phyloP scores from a whole-genome alignment of 139 green algal species.

The Choricystis sp. region DNA sequence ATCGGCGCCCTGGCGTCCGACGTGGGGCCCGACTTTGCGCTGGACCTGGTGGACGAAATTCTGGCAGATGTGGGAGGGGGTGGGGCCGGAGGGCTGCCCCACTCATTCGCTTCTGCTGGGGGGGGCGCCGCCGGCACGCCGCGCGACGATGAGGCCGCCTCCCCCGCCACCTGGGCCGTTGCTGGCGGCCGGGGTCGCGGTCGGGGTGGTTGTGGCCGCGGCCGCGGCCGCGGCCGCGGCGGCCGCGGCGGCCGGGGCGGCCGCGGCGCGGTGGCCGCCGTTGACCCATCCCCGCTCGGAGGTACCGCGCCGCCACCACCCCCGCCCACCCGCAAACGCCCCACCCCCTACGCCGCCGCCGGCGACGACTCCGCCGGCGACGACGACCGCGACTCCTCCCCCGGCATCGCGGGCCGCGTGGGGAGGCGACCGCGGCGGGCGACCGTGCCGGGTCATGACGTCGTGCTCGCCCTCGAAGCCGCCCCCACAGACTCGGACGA shows the following conservation, averaged over 20 bases:
- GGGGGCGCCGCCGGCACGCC: too few species aligned
- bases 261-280: too few species aligned
- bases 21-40: background rate
- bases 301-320: background rate
- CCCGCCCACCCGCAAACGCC: background rate
- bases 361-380: background rate
- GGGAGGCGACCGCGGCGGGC: background rate
- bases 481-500: too few species aligned
- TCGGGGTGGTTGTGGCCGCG: background rate
- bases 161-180: too few species aligned
- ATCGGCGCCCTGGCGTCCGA: too few species aligned
- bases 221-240: too few species aligned
- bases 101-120: too few species aligned
- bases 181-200: too few species aligned
- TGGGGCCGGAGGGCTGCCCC: too few species aligned
- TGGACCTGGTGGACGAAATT: background rate
- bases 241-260: too few species aligned
- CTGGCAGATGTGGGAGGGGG: background rate
- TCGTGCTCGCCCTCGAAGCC: too few species aligned
- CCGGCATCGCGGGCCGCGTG: background rate
- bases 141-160: background rate
- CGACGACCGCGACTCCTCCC: background rate
- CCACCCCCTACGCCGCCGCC: background rate
- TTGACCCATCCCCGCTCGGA: background rate
- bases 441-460: too few species aligned